phyloP scores from a whole-genome alignment of 371 early-diverging fungal genomes.

The Mucor mucedo region DNA sequence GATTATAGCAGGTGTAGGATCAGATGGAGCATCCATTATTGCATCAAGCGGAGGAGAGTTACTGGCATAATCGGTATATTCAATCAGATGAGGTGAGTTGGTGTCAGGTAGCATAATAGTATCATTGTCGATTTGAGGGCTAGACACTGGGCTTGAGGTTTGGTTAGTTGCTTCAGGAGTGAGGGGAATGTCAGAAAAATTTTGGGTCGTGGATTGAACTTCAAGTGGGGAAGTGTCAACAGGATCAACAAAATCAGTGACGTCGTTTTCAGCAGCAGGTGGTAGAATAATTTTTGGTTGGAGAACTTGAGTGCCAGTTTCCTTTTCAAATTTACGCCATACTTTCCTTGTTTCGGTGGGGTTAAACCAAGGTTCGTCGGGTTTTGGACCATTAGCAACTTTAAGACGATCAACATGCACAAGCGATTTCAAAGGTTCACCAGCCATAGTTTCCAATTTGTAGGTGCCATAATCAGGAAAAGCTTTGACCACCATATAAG shows the following conservation, averaged over 20 bases:
- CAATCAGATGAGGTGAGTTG: too few species aligned
- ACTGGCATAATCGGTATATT: neutral
- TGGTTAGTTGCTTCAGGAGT: neutral
- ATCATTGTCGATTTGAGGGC: too few species aligned
- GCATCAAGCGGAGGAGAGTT: neutral
- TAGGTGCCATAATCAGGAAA: constrained; percentile 16
- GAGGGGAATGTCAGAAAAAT: too few species aligned
- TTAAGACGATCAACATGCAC: constrained; percentile 18
- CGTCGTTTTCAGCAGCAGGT: neutral
- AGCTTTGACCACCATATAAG: neutral
- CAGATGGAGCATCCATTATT: neutral
- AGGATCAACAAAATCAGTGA: neutral
- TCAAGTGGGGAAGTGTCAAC: neutral
- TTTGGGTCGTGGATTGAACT: too few species aligned
- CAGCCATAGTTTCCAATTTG: constrained; percentile 7
- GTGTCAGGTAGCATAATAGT: too few species aligned
- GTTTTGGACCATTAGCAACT: constrained; percentile 9
- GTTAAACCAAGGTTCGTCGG: neutral
- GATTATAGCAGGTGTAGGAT: too few species aligned
- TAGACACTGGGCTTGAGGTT: neutral
- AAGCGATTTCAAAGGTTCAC: constrained; percentile 11
- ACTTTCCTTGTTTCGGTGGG: neutral
- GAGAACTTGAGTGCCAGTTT: neutral
- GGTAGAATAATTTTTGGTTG: neutral
- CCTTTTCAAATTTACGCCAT: neutral